Base-by-base conservation (phyloP, 2,329 filamentous ascomycete genomes). In the Dryadomyces quercivorus region DNA sequence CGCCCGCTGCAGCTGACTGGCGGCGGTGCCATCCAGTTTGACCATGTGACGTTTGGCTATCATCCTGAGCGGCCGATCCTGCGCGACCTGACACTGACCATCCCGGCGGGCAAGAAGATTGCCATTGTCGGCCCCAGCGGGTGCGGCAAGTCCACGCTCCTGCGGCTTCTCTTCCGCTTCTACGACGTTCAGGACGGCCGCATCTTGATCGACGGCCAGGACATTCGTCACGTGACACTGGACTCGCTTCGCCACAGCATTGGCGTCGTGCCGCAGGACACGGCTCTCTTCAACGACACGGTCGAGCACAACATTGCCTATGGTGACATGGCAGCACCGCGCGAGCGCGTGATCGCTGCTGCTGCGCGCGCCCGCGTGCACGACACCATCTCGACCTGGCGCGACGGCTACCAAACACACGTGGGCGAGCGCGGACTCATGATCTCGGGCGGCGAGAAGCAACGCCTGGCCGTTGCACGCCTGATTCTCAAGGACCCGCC, bases 281-380 rank as follows among this genome's bases (percentile, higher is more conserved):
- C 93, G 0, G 91, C 93, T 0, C 76, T 98, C 1, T 98, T 98
- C 75, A 98, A 98, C 67, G 90, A 95, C 64, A 93, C 90, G 0
- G 92, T 98, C 56, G 86, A 87, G 65, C 89, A 96, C 68, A 98
- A 98, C 66, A 95, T 98, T 63, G 85, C 83, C 59, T 98, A 98
- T 67, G 93, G 93, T 51, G 81, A 86, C 60, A 79, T 97, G 59
- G 21, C 6, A 26, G 91, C 92, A 0, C 77, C 83, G 0, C 74
- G 78, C 10, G 88, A 89, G 36, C 75, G 84, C 55, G 85, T 98
- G 8, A 67, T 82, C 13, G 83, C 83, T 34, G 93, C 89, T 0
- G 90, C 93, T 1, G 82, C 84, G 63, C 79, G 89, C 53, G 92
- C 93, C 2, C 82, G 84, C 55, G 89, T 98, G 56, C 85, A 96